These are phyloP conservation scores for Astrocystis sublimbata DNA, from an alignment of 495 filamentous ascomycete genomes.

Conservation along the genomic window DNA sequence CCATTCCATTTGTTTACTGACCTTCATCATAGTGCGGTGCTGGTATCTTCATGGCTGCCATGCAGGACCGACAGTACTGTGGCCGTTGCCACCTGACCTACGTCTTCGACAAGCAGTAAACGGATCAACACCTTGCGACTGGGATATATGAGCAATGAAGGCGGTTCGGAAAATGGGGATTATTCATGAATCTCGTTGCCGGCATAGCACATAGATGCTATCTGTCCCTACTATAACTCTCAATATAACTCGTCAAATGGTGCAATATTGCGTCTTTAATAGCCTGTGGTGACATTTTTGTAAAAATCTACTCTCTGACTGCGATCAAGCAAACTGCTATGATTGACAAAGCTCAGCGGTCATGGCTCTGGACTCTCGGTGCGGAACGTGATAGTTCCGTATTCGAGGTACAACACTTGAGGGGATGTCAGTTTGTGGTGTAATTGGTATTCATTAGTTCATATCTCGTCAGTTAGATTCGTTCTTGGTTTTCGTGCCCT, in stretches of 20 bases:
- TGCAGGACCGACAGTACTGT: constrained; percentile 99
- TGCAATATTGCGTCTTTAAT: neutral
- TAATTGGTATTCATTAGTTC: constrained; percentile 1
- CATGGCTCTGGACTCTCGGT: too few species aligned
- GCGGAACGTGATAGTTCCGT: too few species aligned
- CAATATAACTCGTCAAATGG: constrained; percentile 24
- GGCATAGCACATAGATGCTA: constrained; percentile 24
- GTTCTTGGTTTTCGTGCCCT: neutral
- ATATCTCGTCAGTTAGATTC: neutral
- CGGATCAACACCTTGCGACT: constrained; percentile 17
- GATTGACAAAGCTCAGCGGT: too few species aligned
- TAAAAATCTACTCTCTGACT: too few species aligned
- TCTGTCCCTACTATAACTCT: constrained; percentile 20
- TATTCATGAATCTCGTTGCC: constrained; percentile 24
- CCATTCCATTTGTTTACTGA: too few species aligned
- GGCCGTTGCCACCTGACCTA: constrained; percentile 99
- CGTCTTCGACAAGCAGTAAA: constrained; percentile 87
- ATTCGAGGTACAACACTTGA: neutral
- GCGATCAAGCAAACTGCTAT: too few species aligned
- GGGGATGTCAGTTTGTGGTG: neutral
- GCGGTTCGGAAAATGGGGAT: constrained; percentile 30
- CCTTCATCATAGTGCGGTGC: constrained; percentile 99
- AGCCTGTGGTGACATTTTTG: too few species aligned
- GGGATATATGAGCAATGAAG: constrained; percentile 18
- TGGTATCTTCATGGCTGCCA: constrained; percentile 99